phyloP scores from a whole-genome alignment of 345 rosid species.

The Citrus trifoliata region DNA sequence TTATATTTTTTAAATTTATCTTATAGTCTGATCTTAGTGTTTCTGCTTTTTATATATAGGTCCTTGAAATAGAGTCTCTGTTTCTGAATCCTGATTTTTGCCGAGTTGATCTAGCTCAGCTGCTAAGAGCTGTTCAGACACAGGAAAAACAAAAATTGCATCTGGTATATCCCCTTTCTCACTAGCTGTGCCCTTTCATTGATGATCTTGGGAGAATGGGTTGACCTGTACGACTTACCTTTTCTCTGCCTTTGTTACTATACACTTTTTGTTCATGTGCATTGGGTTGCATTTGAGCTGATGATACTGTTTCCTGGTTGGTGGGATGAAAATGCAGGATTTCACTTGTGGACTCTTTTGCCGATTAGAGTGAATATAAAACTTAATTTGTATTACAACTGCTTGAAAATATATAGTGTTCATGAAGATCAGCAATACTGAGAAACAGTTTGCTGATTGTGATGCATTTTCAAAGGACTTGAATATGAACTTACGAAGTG shows the following conservation, averaged over 20 bases:
- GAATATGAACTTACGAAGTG: not conserved
- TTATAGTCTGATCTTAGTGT: not conserved
- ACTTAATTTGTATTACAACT: too few species aligned
- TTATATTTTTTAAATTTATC: not conserved
- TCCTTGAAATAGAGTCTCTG: constrained; percentile 66
- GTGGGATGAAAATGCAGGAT: not conserved
- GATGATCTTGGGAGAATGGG: not conserved
- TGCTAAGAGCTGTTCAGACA: constrained; percentile 71
- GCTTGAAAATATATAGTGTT: not conserved
- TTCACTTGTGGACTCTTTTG: not conserved
- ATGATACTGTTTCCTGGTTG: not conserved
- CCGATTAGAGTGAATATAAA: not conserved
- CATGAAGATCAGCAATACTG: not conserved
- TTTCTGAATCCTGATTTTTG: constrained; percentile 44
- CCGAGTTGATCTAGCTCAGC: constrained; percentile 69
- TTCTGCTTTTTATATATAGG: constrained; percentile 34
- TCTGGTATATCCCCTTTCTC: constrained; percentile 38
- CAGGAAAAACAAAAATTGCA: constrained; percentile 86
- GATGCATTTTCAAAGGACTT: too few species aligned
- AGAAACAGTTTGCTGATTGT: too few species aligned
- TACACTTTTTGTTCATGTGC: not conserved
- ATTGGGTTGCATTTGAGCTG: not conserved
- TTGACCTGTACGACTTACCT: not conserved
- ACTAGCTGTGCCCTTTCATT: not conserved
- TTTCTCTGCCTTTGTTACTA: not conserved